Evolutionary conservation across 257 asterid species (phyloP), one percentile per base, ranked within the genome.

Genomic region (Solanum arcanum): DNA sequence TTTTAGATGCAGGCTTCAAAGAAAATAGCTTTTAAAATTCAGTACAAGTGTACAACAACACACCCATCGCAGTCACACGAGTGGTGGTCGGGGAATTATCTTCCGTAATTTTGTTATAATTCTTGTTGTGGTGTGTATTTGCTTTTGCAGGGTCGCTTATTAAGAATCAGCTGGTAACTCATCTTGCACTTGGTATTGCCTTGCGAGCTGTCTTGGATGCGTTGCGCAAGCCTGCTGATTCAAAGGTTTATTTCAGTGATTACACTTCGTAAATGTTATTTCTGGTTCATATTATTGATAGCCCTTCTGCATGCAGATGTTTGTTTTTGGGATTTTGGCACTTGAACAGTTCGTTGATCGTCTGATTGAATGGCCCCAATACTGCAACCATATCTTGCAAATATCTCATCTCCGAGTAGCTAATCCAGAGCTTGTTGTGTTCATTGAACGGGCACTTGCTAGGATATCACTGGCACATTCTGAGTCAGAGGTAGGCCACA

Each of bases 331-430:
- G 89, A 96, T 93, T 3, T 92, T 78, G 92, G 99, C 99, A 75
- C 89, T 97, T 91, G 98, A 97, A 90, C 99, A 96, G 92, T 97
- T 96, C 89, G 90, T 94, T 88, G 99, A 96, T 78, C 99, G 99
- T 52, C 93, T 97, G 89, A 90, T 91, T 85, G 99, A 97, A 92
- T 97, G 99, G 99, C 99, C 99, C 8, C 99, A 92, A 86, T 97
- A 97, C 91, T 95, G 99, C 94, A 97, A 95, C 90, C 98, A 96
- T 91, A 94, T 97, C 88, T 86, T 96, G 88, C 99, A 96, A 89
- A 97, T 97, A 93, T 94, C 99, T 88, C 99, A 97, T 89, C 85
- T 96, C 87, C 99, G 99, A 86, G 96, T 89, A 78, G 91, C 93
- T 52, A 94, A 96, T 87, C 47, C 93, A 44, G 98, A 96, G 35